Evolutionary conservation across 768 basidiomycete species (phyloP), one percentile per base, ranked within the genome.

Genomic region (Sistotremastrum suecicum): DNA sequence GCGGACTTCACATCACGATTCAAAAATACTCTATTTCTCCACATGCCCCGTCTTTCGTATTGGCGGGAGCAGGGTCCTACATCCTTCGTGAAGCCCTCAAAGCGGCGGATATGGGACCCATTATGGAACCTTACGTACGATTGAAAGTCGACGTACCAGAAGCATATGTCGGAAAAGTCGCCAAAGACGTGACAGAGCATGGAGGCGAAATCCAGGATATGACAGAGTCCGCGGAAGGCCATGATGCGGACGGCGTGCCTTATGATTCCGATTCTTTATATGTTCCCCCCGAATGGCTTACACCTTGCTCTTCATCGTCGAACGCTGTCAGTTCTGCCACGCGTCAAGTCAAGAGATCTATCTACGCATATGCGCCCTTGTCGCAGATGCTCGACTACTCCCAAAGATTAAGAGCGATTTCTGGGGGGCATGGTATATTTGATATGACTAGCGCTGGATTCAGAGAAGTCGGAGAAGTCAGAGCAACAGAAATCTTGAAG

Each of bases 361-460:
- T 91, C 29, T 62, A 75, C 48, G 86, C 80, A 7, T 51, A 78
- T 32, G 84, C 81, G 12, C 88, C 88, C 2, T 69, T 91, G n/a
- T 83, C 78, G 54, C 73, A 70, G 53, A 80, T 88, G 73, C 65
- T 90, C 12, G 81, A 89, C 59, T 91, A 84, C 53, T 80, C 83
- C 6, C 80, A 69, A 40, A 71, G 85, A 10, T 60, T 91, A 43
- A 79, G 88, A 11, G 81, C 88, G 1, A 60, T 90, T 35, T 82
- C 84, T 1, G 88, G 83, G 41, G 88, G 88, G 3, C 77, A 86
- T 57, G 88, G 86, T 8, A 57, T 68, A 11, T 89, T 90, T 53
- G 85, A 90, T 56, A 83, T 84, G 78, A 63, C 64, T 32, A 74
- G 72, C 41, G 82, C 77, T n/a, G 87, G 86, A 10, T 91, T 89